Evolutionary conservation across 768 basidiomycete genomes (phyloP).

Genomic region (Kwoniella sp.): DNA sequence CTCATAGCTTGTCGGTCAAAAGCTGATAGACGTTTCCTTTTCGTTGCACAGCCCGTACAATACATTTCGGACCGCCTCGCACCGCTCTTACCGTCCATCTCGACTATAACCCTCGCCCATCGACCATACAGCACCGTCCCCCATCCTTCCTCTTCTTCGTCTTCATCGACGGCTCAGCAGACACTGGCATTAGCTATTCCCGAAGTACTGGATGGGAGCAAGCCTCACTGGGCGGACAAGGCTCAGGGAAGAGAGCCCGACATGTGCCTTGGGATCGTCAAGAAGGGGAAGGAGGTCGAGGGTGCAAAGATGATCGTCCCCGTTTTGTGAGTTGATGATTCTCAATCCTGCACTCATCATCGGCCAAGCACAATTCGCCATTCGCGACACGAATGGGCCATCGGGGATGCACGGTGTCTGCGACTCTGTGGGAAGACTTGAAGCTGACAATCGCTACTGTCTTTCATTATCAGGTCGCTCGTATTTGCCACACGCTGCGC

Average conservation of each 20-base stretch:
- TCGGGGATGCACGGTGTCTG: no score
- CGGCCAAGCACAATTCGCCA: no score
- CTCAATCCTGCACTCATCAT: no score
- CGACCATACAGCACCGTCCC: conserved; percentile 10
- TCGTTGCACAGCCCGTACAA: conserved; percentile 16
- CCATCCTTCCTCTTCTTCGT: background rate
- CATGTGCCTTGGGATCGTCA: conserved; percentile 22
- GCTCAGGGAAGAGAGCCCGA: conserved; percentile 22
- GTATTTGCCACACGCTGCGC: conserved; percentile 31
- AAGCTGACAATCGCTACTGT: no score
- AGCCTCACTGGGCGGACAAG: conserved; percentile 6
- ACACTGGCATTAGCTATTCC: conserved; percentile 21
- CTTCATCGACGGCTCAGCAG: background rate
- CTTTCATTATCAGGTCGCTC: no score
- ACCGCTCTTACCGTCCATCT: conserved; percentile 20
- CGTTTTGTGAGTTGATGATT: conserved; percentile 10
- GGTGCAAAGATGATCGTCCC: conserved; percentile 10
- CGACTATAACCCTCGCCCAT: conserved; percentile 11
- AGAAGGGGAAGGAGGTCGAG: conserved; percentile 14
- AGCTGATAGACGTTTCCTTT: no score
- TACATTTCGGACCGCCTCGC: conserved; percentile 24
- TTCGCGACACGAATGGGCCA: no score
- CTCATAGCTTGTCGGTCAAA: no score
- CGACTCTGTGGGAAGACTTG: no score
- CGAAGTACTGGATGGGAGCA: conserved; percentile 8